Conservation (phyloP, 179 eudicot genomes). For the Corrigiola litoralis region DNA sequence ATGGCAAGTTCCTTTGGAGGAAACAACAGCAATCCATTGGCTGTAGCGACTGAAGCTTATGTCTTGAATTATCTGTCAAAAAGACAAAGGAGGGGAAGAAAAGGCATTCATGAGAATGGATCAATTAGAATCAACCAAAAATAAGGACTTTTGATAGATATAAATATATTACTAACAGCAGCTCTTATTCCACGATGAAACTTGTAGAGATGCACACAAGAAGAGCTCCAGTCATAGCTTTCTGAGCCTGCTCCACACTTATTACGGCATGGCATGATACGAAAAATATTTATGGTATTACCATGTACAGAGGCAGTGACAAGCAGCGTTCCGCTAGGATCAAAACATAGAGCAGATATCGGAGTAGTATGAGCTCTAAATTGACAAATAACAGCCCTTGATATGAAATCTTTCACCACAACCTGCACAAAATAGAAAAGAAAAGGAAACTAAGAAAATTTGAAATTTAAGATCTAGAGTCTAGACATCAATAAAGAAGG, state of each 20-base stretch:
- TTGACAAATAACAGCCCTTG: constrained; percentile 50
- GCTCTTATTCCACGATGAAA: constrained; percentile 69
- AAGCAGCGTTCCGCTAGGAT: constrained; percentile 77
- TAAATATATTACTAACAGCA: constrained; percentile 42
- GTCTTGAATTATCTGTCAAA: constrained; percentile 67
- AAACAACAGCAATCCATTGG: constrained; percentile 72
- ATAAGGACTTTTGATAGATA: background rate
- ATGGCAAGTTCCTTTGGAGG: constrained; percentile 79
- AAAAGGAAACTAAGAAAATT: background rate
- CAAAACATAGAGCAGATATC: constrained; percentile 71
- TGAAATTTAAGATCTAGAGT: background rate
- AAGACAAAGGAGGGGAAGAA: background rate
- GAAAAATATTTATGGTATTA: constrained; percentile 59
- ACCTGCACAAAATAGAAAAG: constrained; percentile 37
- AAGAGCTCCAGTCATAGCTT: constrained; percentile 48
- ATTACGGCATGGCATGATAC: constrained; percentile 44
- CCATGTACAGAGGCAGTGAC: constrained; percentile 75
- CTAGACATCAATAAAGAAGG: too few species aligned
- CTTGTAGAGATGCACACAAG: constrained; percentile 71
- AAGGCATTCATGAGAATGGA: too few species aligned
- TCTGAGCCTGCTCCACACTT: constrained; percentile 45
- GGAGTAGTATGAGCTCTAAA: constrained; percentile 76
- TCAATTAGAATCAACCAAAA: background rate
- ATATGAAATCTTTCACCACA: constrained; percentile 52
- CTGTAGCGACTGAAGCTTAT: constrained; percentile 71